These are phyloP conservation scores for Xylaria acuta DNA, from an alignment of 495 filamentous ascomycete species.

Conservation along the genomic window DNA sequence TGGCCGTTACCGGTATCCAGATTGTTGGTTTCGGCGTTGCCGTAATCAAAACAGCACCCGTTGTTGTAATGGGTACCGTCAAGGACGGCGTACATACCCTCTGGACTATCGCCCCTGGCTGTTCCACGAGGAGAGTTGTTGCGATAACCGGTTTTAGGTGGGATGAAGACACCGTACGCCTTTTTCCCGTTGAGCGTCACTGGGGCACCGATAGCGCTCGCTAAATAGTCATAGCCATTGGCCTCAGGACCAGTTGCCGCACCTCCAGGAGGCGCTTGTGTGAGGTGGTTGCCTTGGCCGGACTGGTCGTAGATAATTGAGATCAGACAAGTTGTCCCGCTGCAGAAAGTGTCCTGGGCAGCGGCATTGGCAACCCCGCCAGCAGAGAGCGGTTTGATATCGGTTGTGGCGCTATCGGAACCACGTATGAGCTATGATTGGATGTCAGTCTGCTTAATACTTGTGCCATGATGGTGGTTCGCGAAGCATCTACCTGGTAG, in stretches of 20 bases:
- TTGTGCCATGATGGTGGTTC: neutral
- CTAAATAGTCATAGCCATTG: conserved; percentile 60
- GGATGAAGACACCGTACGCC: conserved; percentile 63
- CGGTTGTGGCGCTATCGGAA: conserved; percentile 54
- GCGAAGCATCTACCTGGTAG: conserved; percentile 53
- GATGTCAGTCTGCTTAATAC: neutral
- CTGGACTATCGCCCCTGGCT: conserved; percentile 56
- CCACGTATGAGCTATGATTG: conserved; percentile 35
- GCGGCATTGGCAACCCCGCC: conserved; percentile 60
- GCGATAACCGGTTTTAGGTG: conserved; percentile 61
- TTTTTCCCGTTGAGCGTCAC: conserved; percentile 63
- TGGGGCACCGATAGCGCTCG: conserved; percentile 60
- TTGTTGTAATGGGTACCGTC: conserved; percentile 65
- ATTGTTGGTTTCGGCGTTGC: conserved; percentile 61
- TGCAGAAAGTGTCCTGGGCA: conserved; percentile 62
- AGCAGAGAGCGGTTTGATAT: conserved; percentile 54
- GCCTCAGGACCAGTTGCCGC: conserved; percentile 53
- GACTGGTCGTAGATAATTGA: conserved; percentile 65
- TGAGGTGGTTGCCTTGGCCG: conserved; percentile 62
- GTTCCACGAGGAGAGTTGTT: conserved; percentile 56
- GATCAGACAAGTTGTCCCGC: conserved; percentile 61
- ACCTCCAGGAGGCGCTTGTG: conserved; percentile 58
- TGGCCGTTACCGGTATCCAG: conserved; percentile 61
- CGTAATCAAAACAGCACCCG: conserved; percentile 66
- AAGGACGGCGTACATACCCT: conserved; percentile 65